These are phyloP conservation scores for Diospyros lotus DNA, from an alignment of 148 eudicot genomes.

Conservation along the genomic window DNA sequence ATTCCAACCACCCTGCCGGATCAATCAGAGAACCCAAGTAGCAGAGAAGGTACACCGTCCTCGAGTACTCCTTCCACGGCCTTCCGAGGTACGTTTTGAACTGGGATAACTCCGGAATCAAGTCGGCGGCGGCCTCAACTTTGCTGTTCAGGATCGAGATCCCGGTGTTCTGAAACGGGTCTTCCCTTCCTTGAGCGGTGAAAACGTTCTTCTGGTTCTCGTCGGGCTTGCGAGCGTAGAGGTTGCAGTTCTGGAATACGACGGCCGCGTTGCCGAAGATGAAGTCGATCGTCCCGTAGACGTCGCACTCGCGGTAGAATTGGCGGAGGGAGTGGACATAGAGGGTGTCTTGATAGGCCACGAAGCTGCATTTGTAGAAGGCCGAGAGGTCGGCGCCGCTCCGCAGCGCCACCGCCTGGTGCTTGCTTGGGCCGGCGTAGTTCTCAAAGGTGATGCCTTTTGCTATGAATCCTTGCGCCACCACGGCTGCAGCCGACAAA, in stretches of 20 bases:
- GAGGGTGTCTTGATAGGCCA: conserved; percentile 87
- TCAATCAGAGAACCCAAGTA: conserved; percentile 48
- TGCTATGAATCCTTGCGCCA: conserved; percentile 72
- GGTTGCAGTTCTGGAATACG: conserved; percentile 68
- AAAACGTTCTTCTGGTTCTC: conserved; percentile 59
- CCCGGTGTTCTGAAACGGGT: conserved; percentile 87
- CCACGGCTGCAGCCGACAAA: conserved; percentile 47
- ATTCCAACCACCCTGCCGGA: conserved; percentile 75
- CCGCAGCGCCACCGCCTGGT: conserved; percentile 87
- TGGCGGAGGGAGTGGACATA: conserved; percentile 83
- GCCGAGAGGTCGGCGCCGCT: conserved; percentile 70
- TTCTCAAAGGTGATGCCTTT: conserved; percentile 84
- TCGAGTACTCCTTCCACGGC: conserved; percentile 72
- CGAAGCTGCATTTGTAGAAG: conserved; percentile 83
- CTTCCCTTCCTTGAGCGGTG: conserved; percentile 91
- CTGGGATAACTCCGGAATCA: conserved; percentile 41
- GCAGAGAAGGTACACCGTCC: conserved; percentile 50
- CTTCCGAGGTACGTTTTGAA: conserved; percentile 58
- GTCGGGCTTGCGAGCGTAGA: conserved; percentile 65
- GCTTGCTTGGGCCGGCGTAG: conserved; percentile 76
- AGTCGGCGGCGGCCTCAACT: conserved; percentile 60
- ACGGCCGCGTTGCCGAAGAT: conserved; percentile 91
- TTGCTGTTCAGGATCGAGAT: conserved; percentile 63
- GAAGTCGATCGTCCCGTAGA: conserved; percentile 90
- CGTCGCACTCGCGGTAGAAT: conserved; percentile 82